Base-by-base conservation (phyloP, 1,284 basidiomycete genomes). In the Cutaneotrichosporon dermatis region DNA sequence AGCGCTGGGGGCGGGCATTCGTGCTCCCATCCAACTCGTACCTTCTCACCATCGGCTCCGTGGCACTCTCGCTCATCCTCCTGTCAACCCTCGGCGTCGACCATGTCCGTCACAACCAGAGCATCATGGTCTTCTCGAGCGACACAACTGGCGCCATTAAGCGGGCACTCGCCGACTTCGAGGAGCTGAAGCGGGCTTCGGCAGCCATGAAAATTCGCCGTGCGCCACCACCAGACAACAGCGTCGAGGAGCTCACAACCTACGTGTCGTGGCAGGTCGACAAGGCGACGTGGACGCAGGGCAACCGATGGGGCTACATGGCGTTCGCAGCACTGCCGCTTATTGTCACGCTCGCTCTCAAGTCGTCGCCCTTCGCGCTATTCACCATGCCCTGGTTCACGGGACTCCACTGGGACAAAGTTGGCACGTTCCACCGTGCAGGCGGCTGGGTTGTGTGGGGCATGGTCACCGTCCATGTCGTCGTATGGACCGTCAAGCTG, bases 271-370 rank as follows among this genome's bases (percentile, higher is more conserved):
- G 55, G 55, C 39, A 46, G 11, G 45, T 54, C 6, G 53, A 85
- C 92, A 90, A 89, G 73, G 82, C 86, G 2, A 85, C 85, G 79
- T 93, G 91, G 91, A 88, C 88, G 0, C 80, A 84, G 0, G 88
- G 87, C 11, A 84, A 84, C 37, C 81, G 90, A 33, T 84, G 86
- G 8, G 90, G 90, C 1, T 80, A 88, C 61, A 86, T 92, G 59
- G 85, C 88, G 4, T 92, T 90, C 69, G 85, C 88, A 1, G 80
- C 91, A 37, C 81, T 89, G 42, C 90, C 90, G 0, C 81, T 92
- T 15, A 85, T 85, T 56, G 81, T 92, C 57, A 80, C 90, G 8
- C 82, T 92, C 60, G 89, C 87, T 3, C 82, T 93, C 72, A 92
- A 92, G 74, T 83, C 88, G 4, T 85, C 88, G 10, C 91, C 91